Evolutionary conservation across 2,329 filamentous ascomycete species (phyloP).

Genomic region (Teratosphaeria pseudoeucalypti): DNA sequence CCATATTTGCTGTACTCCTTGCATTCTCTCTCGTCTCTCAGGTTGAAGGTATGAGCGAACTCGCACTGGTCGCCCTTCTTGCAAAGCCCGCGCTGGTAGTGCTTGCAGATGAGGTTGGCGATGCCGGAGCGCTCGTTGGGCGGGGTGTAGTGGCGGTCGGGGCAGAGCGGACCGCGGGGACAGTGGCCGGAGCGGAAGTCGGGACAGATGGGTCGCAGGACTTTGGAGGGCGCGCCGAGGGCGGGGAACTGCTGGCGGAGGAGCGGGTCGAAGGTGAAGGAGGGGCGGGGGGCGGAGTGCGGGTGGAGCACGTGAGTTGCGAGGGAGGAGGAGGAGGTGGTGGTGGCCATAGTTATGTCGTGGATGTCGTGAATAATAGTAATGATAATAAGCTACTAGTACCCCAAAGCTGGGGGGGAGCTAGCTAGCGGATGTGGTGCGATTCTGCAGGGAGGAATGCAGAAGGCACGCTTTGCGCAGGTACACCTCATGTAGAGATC

Average conservation of each 20-base stretch:
- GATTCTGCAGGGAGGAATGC: not conserved
- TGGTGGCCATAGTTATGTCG: conserved; percentile 1
- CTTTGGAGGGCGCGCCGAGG: conserved; percentile 25
- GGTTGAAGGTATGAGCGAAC: conserved; percentile 96
- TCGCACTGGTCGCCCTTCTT: conserved; percentile 97
- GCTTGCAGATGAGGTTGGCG: conserved; percentile 78
- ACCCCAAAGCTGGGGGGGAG: not conserved
- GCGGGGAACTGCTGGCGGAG: conserved; percentile 21
- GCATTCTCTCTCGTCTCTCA: conserved; percentile 96
- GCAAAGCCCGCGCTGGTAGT: conserved; percentile 93
- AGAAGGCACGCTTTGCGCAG: not conserved
- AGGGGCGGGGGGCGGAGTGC: conserved; percentile 14
- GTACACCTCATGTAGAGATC: too few relatives aligned
- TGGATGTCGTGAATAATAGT: not conserved
- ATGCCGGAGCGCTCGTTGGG: conserved; percentile 31
- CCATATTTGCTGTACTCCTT: conserved; percentile 90
- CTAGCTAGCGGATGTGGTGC: not conserved
- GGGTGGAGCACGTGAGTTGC: conserved; percentile 23
- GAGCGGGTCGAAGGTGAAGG: conserved; percentile 26
- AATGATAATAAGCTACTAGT: not conserved
- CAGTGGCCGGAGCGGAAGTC: conserved; percentile 80
- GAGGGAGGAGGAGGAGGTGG: conserved; percentile 17
- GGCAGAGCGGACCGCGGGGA: conserved; percentile 70
- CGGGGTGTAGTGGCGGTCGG: conserved; percentile 63
- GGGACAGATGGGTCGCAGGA: conserved; percentile 60